phyloP scores from a whole-genome alignment of 2,329 filamentous ascomycete genomes.

The Pseudogymnoascus sp. region DNA sequence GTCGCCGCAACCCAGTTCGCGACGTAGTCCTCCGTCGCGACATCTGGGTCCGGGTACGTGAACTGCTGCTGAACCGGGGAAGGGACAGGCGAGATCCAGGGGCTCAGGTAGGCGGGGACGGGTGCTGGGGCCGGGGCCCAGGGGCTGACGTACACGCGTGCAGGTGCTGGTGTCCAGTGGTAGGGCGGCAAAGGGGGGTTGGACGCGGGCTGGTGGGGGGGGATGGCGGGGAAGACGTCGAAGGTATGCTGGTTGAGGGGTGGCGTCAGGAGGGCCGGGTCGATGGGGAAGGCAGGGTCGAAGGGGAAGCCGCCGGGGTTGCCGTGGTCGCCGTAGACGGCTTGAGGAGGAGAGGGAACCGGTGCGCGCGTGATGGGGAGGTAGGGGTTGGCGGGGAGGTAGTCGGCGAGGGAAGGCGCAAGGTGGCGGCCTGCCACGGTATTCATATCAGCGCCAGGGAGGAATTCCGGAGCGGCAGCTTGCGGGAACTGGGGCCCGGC shows the following conservation, averaged over 20 bases:
- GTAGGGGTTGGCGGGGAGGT: background rate
- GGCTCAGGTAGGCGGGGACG: background rate
- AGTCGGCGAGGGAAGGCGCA: background rate
- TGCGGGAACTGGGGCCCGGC: background rate
- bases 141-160: background rate
- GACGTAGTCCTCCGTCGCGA: background rate
- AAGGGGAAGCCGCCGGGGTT: background rate
- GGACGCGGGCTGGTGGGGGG: background rate
- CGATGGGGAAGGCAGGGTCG: background rate
- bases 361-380: background rate
- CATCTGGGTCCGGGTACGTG: background rate
- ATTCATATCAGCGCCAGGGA: background rate
- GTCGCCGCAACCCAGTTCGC: background rate
- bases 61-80: background rate
- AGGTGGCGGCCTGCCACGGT: background rate
- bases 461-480: background rate
- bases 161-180: background rate
- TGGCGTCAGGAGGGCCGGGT: background rate
- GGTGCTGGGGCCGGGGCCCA: background rate
- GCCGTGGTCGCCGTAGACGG: background rate
- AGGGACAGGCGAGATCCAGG: background rate
- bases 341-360: background rate
- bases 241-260: background rate
- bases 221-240: background rate
- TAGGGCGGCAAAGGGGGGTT: background rate